Evolutionary conservation across 495 filamentous ascomycete genomes (phyloP), one percentile per base, ranked within the genome.

Genomic region (Tetracladium marchalianum): DNA sequence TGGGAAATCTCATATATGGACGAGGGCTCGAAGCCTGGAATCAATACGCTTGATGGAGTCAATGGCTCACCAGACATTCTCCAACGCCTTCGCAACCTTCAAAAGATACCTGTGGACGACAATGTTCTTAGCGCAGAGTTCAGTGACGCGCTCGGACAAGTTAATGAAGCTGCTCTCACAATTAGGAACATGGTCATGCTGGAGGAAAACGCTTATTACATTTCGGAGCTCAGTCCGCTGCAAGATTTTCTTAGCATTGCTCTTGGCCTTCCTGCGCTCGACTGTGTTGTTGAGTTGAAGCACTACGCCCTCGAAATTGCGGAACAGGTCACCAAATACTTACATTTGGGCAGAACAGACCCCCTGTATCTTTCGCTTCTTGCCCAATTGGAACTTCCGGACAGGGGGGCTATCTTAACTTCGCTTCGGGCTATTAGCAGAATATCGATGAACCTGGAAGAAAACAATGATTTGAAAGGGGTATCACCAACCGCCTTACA

Each of bases 111-210:
- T 11, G 68, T 80, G 31, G 64, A 73, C 9, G 90, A 97, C 60
- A 77, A 78, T 19, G 69, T 97, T 39, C 80, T 89, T 49, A 75
- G 86, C 2, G 72, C 75, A 31, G 82, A 86, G 32, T 86, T 85
- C 55, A 73, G 75, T 47, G 75, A 88, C 47, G 63, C 75, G 10
- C 66, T 97, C 16, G 72, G 81, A 18, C 77, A 83, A 54, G 74
- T 95, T 50, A 90, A 81, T 41, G 89, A 97, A 61, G 89, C 92
- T 3, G 86, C 80, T 15, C 67, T 97, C 32, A 85, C 93, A 18
- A 69, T 97, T 41, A 76, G 93, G 38, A 99, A 99, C 57, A 94
- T 99, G 86, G 80, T 84, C 5, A 80, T 95, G 61, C 70, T 94
- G 17, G 71, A 78, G 22, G 89, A 96, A 46, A 99, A 99, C 57